phyloP scores from a whole-genome alignment of 306 rosid species.

The Pueraria montana region DNA sequence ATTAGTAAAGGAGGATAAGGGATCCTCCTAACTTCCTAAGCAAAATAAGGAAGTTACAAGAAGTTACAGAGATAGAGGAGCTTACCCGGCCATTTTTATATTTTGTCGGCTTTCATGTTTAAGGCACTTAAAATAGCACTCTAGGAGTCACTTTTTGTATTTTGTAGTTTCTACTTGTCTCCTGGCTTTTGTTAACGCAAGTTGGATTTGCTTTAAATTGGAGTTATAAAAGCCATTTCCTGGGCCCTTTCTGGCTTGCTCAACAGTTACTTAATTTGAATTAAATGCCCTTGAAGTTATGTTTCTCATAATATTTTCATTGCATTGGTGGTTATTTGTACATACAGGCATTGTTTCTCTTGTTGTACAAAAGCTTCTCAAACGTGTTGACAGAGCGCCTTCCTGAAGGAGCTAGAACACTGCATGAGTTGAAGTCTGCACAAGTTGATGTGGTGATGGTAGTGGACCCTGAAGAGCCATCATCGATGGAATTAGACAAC shows the following conservation, averaged over 20 bases:
- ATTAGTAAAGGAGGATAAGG: neutral
- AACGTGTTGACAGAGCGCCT: constrained; percentile 81
- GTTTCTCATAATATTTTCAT: constrained; percentile 37
- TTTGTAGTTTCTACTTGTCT: constrained; percentile 33
- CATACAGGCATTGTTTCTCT: constrained; percentile 79
- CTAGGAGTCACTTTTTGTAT: neutral
- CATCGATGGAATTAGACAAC: constrained; percentile 85
- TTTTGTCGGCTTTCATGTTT: constrained; percentile 23
- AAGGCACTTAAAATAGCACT: constrained; percentile 9
- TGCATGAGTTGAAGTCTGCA: constrained; percentile 71
- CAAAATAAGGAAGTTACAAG: neutral
- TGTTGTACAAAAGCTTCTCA: constrained; percentile 80
- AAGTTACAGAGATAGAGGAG: neutral
- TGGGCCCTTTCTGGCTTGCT: too few relatives aligned
- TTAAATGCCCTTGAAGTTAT: neutral
- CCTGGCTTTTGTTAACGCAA: neutral
- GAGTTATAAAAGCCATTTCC: constrained; percentile 10
- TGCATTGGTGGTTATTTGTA: constrained; percentile 43
- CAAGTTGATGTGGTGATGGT: constrained; percentile 69
- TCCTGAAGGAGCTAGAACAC: constrained; percentile 71
- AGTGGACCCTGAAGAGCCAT: constrained; percentile 79
- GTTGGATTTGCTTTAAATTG: constrained; percentile 3
- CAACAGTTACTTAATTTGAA: constrained; percentile 36
- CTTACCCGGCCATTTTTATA: constrained; percentile 8
- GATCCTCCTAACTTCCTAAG: neutral